Evolutionary conservation across 257 asterid genomes (phyloP).

Genomic region (Echites panduratus): DNA sequence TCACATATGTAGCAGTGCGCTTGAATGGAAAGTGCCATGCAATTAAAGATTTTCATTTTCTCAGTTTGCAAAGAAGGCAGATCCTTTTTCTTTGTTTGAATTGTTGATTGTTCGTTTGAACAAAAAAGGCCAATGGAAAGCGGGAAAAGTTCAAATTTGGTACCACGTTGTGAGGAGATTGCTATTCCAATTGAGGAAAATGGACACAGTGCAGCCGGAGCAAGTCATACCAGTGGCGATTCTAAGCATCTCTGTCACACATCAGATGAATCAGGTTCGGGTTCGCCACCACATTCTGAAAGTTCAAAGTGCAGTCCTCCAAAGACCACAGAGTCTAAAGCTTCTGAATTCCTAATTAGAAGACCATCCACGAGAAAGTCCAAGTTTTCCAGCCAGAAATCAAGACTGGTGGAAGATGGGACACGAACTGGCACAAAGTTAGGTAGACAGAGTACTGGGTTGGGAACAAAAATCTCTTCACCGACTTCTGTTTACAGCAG

Average conservation of each 20-base stretch:
- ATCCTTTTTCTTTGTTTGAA: too few species aligned
- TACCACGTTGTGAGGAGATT: constrained; percentile 10
- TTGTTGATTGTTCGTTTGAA: too few species aligned
- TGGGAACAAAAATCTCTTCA: neutral
- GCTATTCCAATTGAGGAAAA: constrained; percentile 3
- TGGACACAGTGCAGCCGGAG: neutral
- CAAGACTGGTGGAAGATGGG: constrained; percentile 12
- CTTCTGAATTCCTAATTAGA: constrained; percentile 1
- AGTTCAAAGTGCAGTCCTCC: constrained; percentile 7
- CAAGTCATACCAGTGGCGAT: neutral
- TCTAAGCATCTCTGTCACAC: neutral
- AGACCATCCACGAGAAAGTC: neutral
- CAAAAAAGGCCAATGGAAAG: neutral
- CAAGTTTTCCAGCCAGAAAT: constrained; percentile 9
- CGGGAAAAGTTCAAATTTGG: neutral
- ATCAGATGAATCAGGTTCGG: neutral
- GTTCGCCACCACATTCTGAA: constrained; percentile 4
- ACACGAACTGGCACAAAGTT: neutral
- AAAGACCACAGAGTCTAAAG: neutral
- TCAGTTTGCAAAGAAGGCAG: too few species aligned
- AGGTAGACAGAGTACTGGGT: neutral
- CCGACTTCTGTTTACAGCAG: neutral
- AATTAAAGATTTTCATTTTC: too few species aligned
- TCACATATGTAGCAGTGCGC: too few species aligned
- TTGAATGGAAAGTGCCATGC: too few species aligned